Evolutionary conservation across 306 rosid species (phyloP).

Genomic region (Betula pendula): DNA sequence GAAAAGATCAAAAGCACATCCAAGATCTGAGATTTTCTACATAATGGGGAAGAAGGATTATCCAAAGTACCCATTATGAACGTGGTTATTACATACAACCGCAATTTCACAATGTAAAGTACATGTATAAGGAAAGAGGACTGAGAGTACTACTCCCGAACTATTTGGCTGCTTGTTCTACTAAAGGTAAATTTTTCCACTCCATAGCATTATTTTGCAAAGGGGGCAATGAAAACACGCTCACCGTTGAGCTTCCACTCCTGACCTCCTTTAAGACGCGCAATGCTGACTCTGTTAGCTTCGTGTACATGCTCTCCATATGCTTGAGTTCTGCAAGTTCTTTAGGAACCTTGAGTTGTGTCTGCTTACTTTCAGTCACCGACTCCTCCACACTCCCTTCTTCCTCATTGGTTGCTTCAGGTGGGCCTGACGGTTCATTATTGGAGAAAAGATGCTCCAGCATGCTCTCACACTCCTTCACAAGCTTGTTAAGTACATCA

Average conservation of each 20-base stretch:
- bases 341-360: conserved; percentile 44
- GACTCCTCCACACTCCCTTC: conserved; percentile 31
- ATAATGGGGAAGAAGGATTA: neutral
- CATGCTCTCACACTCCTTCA: conserved; percentile 73
- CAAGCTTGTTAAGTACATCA: conserved; percentile 70
- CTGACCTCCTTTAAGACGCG: conserved; percentile 64
- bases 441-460: conserved; percentile 59
- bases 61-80: neutral
- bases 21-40: conserved; percentile 4
- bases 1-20: neutral
- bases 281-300: conserved; percentile 64
- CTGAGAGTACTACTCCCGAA: neutral
- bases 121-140: neutral
- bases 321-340: conserved; percentile 69
- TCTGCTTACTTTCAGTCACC: conserved; percentile 32
- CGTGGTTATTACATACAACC: conserved; percentile 8
- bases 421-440: conserved; percentile 33
- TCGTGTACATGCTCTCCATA: conserved; percentile 65
- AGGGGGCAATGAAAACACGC: conserved; percentile 72
- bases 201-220: conserved; percentile 42
- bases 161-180: conserved; percentile 42
- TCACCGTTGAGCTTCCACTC: conserved; percentile 77
- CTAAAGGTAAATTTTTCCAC: conserved; percentile 27
- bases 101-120: neutral
- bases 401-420: conserved; percentile 37